These are phyloP conservation scores for Tolypocladium tundrense DNA, from an alignment of 2,329 filamentous ascomycete species.

Conservation along the genomic window DNA sequence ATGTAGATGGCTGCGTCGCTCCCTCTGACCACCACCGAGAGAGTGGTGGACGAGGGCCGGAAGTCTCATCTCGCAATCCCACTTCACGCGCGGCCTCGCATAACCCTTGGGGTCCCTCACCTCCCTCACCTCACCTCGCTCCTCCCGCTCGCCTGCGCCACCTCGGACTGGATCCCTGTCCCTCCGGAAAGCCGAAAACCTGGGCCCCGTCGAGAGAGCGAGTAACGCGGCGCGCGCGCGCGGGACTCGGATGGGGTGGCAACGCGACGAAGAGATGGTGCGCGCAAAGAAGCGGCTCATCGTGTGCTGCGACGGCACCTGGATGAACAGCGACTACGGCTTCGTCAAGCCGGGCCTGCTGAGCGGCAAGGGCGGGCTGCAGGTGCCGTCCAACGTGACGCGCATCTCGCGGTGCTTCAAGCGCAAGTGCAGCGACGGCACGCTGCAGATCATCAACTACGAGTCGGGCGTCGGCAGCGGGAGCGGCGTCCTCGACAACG, in stretches of 20 bases:
- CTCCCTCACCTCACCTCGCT: background rate
- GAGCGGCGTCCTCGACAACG: constrained; percentile 34
- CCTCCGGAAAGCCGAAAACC: background rate
- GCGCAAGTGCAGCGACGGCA: constrained; percentile 37
- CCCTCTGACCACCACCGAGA: background rate
- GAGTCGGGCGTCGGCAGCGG: constrained; percentile 50
- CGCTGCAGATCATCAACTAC: constrained; percentile 49
- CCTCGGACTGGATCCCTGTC: background rate
- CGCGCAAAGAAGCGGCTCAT: constrained; percentile 33
- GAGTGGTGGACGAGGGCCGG: background rate
- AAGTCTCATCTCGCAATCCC: background rate
- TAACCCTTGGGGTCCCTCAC: background rate
- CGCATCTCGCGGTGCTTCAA: constrained; percentile 48
- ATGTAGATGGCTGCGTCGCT: background rate
- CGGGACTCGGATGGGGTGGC: background rate
- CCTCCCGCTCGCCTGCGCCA: background rate
- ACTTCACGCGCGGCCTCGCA: background rate
- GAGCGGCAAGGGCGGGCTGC: constrained; percentile 28
- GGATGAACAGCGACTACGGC: constrained; percentile 42
- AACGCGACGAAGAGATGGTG: background rate
- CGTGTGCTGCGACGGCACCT: constrained; percentile 43
- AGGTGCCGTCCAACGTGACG: constrained; percentile 50
- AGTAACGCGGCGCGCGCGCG: background rate
- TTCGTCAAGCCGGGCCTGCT: constrained; percentile 28
- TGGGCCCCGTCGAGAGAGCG: background rate